phyloP scores from a whole-genome alignment of 805 yeast species.

The Yarrowia keelungensis region DNA sequence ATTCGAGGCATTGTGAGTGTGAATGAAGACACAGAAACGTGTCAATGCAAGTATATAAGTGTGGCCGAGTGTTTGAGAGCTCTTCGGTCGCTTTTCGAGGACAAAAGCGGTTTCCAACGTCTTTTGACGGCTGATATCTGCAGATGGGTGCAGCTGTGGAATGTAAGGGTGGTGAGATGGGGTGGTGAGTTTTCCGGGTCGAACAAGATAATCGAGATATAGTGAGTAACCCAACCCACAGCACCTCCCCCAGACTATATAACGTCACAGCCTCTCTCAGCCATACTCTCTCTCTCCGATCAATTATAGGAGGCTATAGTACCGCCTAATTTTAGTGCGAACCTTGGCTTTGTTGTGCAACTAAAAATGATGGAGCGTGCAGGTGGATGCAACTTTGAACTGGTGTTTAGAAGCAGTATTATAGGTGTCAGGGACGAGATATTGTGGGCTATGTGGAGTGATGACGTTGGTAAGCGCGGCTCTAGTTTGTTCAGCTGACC shows the following conservation, averaged over 20 bases:
- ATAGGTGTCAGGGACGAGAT: too few species aligned
- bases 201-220: not conserved
- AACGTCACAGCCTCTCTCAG: too few species aligned
- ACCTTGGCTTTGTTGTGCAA: constrained; percentile 4
- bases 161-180: not conserved
- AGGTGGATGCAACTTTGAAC: constrained; percentile 9
- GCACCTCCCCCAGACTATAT: not conserved
- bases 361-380: constrained; percentile 18
- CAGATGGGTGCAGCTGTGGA: constrained; percentile 12
- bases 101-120: constrained; percentile 13
- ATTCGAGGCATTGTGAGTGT: constrained; percentile 20
- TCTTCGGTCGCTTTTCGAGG: not conserved
- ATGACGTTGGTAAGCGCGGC: too few species aligned
- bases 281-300: not conserved
- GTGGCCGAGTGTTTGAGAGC: not conserved
- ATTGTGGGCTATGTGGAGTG: too few species aligned
- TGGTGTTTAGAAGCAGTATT: not conserved
- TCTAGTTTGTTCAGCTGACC: too few species aligned
- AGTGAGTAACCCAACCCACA: not conserved
- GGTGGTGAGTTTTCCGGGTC: not conserved
- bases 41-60: not conserved
- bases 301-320: not conserved
- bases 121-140: constrained; percentile 1
- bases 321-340: constrained; percentile 2
- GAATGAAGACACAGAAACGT: not conserved